These are phyloP conservation scores for Mycena sp. DNA, from an alignment of 1,284 basidiomycete genomes.

Conservation along the genomic window DNA sequence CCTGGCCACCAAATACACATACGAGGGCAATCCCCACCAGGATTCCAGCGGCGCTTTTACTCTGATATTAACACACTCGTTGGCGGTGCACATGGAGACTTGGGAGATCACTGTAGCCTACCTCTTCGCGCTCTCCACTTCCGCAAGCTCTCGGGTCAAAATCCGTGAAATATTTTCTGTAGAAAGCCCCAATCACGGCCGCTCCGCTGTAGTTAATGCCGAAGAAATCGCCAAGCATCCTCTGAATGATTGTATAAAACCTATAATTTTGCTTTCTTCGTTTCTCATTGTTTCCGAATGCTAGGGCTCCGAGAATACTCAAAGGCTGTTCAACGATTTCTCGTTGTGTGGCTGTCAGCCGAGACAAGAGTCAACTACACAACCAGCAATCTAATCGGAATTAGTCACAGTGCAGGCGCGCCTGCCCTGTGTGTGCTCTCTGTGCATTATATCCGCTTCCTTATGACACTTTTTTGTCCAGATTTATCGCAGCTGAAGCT, in stretches of 20 bases:
- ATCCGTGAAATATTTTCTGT: conserved; percentile 26
- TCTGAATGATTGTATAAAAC: conserved; percentile 9
- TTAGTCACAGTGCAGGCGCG: conserved; percentile 28
- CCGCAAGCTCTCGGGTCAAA: not conserved
- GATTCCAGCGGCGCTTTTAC: not conserved
- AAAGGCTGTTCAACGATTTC: conserved; percentile 20
- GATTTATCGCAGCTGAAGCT: conserved; percentile 23
- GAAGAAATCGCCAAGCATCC: conserved; percentile 11
- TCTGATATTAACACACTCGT: conserved; percentile 7
- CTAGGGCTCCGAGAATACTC: conserved; percentile 23
- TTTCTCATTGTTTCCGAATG: not conserved
- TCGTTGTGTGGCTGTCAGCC: no score
- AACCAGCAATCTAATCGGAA: conserved; percentile 18
- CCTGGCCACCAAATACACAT: conserved; percentile 8
- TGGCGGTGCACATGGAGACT: conserved; percentile 14
- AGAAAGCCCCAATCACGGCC: conserved; percentile 28
- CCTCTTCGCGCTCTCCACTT: not conserved
- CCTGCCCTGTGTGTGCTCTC: conserved; percentile 17
- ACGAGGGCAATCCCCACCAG: not conserved
- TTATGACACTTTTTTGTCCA: not conserved
- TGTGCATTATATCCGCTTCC: not conserved
- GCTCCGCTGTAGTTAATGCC: conserved; percentile 23
- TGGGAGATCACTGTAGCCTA: conserved; percentile 9
- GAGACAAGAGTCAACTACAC: conserved; percentile 8
- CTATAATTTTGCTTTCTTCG: not conserved